A percentile compares a stretch with the other conserved stretches of the same genome.
Evolutionary conservation across 352 stramenopile species (phyloP).

Genomic region (Phytophthora fragariae): DNA sequence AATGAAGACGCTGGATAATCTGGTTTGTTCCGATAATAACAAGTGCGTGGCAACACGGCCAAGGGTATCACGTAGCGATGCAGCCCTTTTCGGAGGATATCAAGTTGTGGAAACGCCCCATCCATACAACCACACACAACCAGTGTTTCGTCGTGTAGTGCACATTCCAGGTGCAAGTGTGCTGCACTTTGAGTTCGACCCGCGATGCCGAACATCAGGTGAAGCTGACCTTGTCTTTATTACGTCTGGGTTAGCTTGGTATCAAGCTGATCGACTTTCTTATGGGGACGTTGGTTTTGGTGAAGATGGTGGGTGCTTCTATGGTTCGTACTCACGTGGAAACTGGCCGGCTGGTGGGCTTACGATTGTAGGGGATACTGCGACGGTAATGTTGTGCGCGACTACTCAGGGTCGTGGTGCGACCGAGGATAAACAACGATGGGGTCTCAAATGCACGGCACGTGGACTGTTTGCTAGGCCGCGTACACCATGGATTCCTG

Average conservation of each 20-base stretch:
- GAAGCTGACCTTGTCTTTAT: constrained; percentile 77
- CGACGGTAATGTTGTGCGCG: constrained; percentile 70
- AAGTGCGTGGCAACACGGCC: background rate
- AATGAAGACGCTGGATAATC: constrained; percentile 42
- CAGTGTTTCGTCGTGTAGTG: constrained; percentile 67
- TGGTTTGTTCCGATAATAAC: constrained; percentile 13
- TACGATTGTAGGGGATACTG: constrained; percentile 67
- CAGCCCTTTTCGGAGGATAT: constrained; percentile 48
- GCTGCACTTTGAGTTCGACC: constrained; percentile 78
- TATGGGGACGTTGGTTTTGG: constrained; percentile 68
- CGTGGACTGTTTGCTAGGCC: constrained; percentile 43
- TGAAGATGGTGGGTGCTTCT: constrained; percentile 74
- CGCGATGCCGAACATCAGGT: constrained; percentile 59
- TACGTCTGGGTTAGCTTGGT: constrained; percentile 63
- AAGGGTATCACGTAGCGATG: constrained; percentile 1
- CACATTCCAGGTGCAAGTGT: constrained; percentile 59
- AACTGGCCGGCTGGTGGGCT: constrained; percentile 69
- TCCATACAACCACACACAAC: constrained; percentile 69
- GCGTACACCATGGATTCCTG: constrained; percentile 35
- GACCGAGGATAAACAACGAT: constrained; percentile 52
- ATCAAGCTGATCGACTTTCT: constrained; percentile 62
- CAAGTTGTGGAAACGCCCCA: constrained; percentile 72
- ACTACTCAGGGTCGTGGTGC: constrained; percentile 64
- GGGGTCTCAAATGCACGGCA: constrained; percentile 70
- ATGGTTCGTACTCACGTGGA: constrained; percentile 55